Conservation (phyloP, 2,329 filamentous ascomycete species). For the Fusarium paranaense region DNA sequence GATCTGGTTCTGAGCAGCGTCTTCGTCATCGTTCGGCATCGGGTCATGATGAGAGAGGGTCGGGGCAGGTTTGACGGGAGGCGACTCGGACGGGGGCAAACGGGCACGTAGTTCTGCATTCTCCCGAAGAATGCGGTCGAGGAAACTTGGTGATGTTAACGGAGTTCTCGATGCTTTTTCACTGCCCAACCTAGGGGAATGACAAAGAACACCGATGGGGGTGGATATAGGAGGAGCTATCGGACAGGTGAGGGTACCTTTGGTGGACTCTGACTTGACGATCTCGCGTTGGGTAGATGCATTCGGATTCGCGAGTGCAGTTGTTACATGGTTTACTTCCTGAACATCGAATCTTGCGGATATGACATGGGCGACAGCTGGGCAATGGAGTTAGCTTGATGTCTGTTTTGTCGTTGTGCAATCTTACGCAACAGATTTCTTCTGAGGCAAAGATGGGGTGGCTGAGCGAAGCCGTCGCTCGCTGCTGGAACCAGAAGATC, state of each 20-base stretch:
- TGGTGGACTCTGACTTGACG: not conserved
- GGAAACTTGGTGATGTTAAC: slow-evolving; percentile 1
- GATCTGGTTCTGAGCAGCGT: slow-evolving; percentile 9
- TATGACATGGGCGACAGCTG: not conserved
- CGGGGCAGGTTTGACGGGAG: not conserved
- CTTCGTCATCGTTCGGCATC: not conserved
- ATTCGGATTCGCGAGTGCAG: not conserved
- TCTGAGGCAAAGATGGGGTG: not conserved
- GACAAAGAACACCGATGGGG: not conserved
- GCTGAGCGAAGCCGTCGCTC: not conserved
- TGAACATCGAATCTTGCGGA: not conserved
- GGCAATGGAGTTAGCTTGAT: not conserved
- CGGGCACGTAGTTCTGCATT: slow-evolving; percentile 8
- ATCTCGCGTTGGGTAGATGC: not conserved
- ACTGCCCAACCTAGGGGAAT: not conserved
- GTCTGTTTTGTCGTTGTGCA: not conserved
- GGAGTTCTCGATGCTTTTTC: not conserved
- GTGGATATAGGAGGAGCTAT: not conserved
- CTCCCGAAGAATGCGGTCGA: slow-evolving; percentile 15
- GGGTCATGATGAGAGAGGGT: not conserved
- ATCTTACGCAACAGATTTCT: not conserved
- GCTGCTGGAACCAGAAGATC: not conserved
- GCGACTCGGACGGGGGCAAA: not conserved
- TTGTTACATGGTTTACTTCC: not conserved
- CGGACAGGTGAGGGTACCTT: not conserved